These are phyloP conservation scores for Megacollybia platyphylla DNA, from an alignment of 1,284 basidiomycete species.

Conservation along the genomic window DNA sequence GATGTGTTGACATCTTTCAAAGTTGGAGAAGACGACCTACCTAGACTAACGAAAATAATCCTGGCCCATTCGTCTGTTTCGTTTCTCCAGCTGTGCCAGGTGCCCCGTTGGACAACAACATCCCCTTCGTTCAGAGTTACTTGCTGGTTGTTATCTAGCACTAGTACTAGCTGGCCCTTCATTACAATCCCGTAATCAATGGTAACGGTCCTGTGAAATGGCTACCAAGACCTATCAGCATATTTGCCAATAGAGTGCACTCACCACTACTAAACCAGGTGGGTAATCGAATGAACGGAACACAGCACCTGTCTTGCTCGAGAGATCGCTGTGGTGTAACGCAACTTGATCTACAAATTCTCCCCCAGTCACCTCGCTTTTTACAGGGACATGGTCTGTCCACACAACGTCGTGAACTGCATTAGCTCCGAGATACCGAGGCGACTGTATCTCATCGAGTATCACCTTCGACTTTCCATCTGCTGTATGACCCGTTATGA, in stretches of 20 bases:
- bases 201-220: conserved; percentile 11
- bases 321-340: conserved; percentile 4
- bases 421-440: conserved; percentile 4
- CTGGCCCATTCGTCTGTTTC: conserved; percentile 9
- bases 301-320: conserved; percentile 8
- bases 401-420: conserved; percentile 9
- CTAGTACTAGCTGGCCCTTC: conserved; percentile 8
- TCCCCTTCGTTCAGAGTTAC: conserved; percentile 8
- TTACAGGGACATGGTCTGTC: conserved; percentile 8
- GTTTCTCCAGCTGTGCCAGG: conserved; percentile 10
- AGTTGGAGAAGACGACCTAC: neutral
- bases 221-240: conserved; percentile 4
- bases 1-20: neutral
- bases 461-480: conserved; percentile 10
- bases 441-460: conserved; percentile 7
- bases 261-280: conserved; percentile 9
- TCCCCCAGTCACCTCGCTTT: conserved; percentile 8
- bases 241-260: neutral
- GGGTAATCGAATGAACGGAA: conserved; percentile 10
- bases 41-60: conserved; percentile 10
- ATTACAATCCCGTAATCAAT: conserved; percentile 12
- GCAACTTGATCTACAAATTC: conserved; percentile 10
- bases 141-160: conserved; percentile 7
- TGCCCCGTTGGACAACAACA: conserved; percentile 10
- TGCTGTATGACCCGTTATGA: conserved; percentile 12